These are phyloP conservation scores for Monilinia fructigena DNA, from an alignment of 2,329 filamentous ascomycete genomes.

Conservation along the genomic window DNA sequence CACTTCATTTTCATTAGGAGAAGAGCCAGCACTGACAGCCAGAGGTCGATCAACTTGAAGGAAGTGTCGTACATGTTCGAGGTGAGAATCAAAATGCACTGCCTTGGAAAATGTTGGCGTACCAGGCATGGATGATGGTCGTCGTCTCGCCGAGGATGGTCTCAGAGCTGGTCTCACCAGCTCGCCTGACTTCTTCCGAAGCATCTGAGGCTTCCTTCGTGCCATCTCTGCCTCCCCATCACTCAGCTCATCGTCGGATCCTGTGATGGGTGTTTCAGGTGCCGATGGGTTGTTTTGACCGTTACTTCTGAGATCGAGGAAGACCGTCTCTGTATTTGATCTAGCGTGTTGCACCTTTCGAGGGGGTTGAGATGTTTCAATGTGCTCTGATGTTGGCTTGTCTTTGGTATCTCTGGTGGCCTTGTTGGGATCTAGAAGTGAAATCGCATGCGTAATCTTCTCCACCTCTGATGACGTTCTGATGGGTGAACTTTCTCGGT, in stretches of 20 bases:
- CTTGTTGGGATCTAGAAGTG: constrained; percentile 42
- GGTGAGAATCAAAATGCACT: constrained; percentile 96
- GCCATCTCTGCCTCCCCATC: constrained; percentile 57
- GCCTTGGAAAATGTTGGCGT: constrained; percentile 94
- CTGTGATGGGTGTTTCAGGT: constrained; percentile 51
- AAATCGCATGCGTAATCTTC: constrained; percentile 33
- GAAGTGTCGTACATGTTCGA: constrained; percentile 96
- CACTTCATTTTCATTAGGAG: constrained; percentile 82
- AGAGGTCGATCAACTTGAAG: constrained; percentile 89
- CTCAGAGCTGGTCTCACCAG: constrained; percentile 89
- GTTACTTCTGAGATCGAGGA: constrained; percentile 38
- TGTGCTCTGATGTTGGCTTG: constrained; percentile 26
- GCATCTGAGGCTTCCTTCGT: constrained; percentile 77
- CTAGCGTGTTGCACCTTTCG: constrained; percentile 37
- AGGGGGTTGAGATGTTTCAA: constrained; percentile 28
- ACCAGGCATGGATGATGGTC: constrained; percentile 95
- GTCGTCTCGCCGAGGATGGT: constrained; percentile 66
- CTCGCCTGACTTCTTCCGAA: constrained; percentile 97
- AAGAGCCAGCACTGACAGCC: constrained; percentile 93
- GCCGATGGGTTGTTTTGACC: constrained; percentile 36
- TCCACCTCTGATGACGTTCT: constrained; percentile 30
- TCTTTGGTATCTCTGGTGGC: constrained; percentile 39
- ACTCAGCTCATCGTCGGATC: constrained; percentile 55
- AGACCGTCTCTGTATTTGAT: constrained; percentile 48
- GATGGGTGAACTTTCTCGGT: constrained; percentile 57